Percentiles rank a stretch among this genome's conserved stretches.
Conservation (phyloP, 2,329 filamentous ascomycete species). For the Colletotrichum echinochloae region DNA sequence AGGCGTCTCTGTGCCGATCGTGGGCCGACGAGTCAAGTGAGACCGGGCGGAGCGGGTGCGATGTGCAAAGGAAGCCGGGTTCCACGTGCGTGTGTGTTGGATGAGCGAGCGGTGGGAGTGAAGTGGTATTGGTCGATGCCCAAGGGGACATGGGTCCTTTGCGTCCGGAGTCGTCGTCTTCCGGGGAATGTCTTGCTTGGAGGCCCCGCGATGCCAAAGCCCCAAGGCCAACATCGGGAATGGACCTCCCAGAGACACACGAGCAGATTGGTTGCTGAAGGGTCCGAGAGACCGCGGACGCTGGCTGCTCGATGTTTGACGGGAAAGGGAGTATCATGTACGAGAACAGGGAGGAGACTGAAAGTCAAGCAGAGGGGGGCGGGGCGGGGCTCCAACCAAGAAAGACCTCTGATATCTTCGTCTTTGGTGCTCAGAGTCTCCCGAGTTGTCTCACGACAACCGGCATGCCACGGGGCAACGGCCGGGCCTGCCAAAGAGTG, state of each 20-base stretch:
- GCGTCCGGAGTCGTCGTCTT: background rate
- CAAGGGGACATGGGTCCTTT: background rate
- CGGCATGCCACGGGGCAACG: background rate
- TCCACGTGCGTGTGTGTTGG: background rate
- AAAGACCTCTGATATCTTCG: background rate
- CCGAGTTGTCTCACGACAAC: background rate
- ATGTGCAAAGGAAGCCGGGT: background rate
- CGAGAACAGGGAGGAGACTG: background rate
- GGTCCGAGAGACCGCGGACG: background rate
- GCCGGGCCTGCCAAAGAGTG: background rate
- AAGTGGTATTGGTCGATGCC: background rate
- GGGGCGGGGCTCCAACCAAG: background rate
- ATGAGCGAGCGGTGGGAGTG: background rate
- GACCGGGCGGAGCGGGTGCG: background rate
- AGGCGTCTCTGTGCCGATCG: background rate
- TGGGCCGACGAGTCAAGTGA: background rate
- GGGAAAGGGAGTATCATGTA: background rate
- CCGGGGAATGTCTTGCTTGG: background rate
- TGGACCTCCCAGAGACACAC: background rate
- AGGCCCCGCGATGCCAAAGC: background rate
- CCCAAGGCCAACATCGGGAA: background rate
- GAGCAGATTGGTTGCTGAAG: background rate
- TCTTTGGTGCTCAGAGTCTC: background rate
- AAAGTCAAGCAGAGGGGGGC: background rate
- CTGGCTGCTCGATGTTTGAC: background rate